Base-by-base conservation (phyloP, 2,329 filamentous ascomycete species). In the Beauveria rudraprayagi region DNA sequence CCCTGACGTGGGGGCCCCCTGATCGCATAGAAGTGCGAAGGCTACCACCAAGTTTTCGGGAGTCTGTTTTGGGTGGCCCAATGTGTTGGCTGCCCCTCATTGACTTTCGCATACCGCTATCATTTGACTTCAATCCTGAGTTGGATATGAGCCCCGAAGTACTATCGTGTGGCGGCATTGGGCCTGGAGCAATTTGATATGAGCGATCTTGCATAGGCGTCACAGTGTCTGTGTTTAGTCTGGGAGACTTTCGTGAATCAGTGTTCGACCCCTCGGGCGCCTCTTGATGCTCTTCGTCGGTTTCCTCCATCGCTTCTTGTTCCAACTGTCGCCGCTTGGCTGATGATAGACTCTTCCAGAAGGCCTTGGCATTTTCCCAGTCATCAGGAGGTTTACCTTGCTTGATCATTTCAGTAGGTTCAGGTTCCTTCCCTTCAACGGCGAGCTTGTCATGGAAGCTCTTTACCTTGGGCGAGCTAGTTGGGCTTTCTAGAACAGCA, bases 341-440 rank as follows among this genome's bases (percentile, higher is more conserved):
- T 1, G 78, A 76, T 8, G 81, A 86, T 7, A 91, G 72, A 56
- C 83, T 83, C 63, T 81, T 85, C 89, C 88, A 91, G 67, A 88
- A 90, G 0, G 82, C 76, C 67, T 88, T 89, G 17, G 86, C 83
- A 58, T 82, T 79, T 63, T 86, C 83, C 89, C 88, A 91, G 60
- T 88, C 83, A 63, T 78, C 75, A 3, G 67, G 46, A 11, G 19
- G 44, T 5, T 51, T 52, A 24, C 22, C 61, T 41, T 28, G 30
- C 34, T 46, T 14, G 8, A 22, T 16, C 1, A 37, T 5, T 63
- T 62, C 22, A 61, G 50, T 6, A 57, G 40, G 8, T 63, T 34
- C 10, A 5, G 52, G 44, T 10, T 48, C 50, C 46, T 46, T 16
- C 9, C 24, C 22, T 24, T 37, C 52, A 7, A 28, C 26, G 6